Base-by-base conservation (phyloP, 2,329 filamentous ascomycete species). In the Hirsutella rhossiliensis region DNA sequence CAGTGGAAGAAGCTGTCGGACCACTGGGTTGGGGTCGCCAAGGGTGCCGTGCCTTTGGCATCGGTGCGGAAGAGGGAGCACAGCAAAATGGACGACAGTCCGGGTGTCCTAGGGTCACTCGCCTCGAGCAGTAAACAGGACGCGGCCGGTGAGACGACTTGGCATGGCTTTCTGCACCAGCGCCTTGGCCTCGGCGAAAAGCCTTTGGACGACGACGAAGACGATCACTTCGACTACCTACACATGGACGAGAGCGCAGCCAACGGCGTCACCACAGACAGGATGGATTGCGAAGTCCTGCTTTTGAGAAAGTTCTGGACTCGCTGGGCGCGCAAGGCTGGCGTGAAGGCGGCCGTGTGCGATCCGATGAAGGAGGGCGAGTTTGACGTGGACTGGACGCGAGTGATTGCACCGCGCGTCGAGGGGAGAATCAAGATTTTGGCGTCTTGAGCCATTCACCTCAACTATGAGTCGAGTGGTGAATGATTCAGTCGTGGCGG, bases 1-100 rank as follows among this genome's bases (percentile, higher is more conserved):
- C 78, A 78, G 54, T 95, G 88, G 88, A 79, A 76, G 47, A 72
- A 79, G 46, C 84, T 84, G 68, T 76, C 81, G 13, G 67, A 73
- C 1, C 80, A 87, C 57, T 94, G 86, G 81, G 64, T 67, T 20
- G 60, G 63, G 11, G 78, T 92, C 2, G 79, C 85, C 30, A 67
- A 75, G 23, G 71, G 72, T 19, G 67, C 87, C 39, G 65, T 66
- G 38, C 49, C 47, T n/a, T 32, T 52, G 39, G 48, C 46, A 53
- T 47, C 53, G 45, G n/a, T 53, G 15, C 37, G 44, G 30, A 11
- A 46, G 9, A 62, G 64, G 45, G 64, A 65, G 46, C 54, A 65
- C 32, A 66, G 66, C 3, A 56, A 52, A 9, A 56, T 2, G 9
- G 38, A 31, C 29, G 20, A n/a, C 7, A 20, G 17, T 4, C 38